Evolutionary conservation across 805 yeast genomes (phyloP).

Genomic region (Ogataea trehalophila): DNA sequence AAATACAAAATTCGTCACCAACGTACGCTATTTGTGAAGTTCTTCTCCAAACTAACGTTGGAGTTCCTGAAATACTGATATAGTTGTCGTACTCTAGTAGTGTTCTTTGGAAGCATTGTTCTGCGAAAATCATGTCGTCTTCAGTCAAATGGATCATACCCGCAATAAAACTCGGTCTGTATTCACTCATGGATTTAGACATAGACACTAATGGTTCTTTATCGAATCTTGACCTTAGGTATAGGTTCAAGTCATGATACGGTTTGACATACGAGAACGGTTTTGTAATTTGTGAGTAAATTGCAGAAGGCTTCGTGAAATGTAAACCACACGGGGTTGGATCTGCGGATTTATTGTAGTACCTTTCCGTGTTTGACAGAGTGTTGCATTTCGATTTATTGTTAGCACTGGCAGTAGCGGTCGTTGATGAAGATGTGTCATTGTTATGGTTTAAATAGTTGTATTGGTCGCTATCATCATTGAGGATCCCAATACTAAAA

Average conservation of each 20-base stretch:
- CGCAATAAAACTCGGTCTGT: slow-evolving; percentile 90
- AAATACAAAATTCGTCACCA: slow-evolving; percentile 85
- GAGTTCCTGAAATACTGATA: slow-evolving; percentile 82
- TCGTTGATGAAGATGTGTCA: neutral
- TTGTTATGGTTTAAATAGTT: slow-evolving; percentile 2
- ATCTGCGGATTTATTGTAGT: neutral
- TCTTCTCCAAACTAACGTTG: slow-evolving; percentile 92
- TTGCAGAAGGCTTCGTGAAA: slow-evolving; percentile 66
- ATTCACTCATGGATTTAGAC: slow-evolving; percentile 85
- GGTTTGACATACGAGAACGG: slow-evolving; percentile 93
- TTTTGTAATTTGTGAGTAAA: slow-evolving; percentile 64
- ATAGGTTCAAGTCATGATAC: slow-evolving; percentile 73
- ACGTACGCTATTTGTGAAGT: slow-evolving; percentile 95
- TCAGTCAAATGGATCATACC: slow-evolving; percentile 84
- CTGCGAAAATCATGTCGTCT: slow-evolving; percentile 91
- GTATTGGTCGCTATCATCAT: slow-evolving; percentile 30
- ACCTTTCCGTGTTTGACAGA: too few species aligned
- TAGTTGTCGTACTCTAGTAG: slow-evolving; percentile 83
- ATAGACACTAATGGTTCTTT: slow-evolving; percentile 61
- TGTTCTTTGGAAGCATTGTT: slow-evolving; percentile 92
- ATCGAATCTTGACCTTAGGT: slow-evolving; percentile 66
- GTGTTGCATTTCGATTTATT: neutral
- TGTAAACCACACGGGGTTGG: slow-evolving; percentile 34
- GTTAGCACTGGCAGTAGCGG: neutral
- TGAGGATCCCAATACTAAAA: slow-evolving; percentile 42